Evolutionary conservation across 2,329 filamentous ascomycete genomes (phyloP), one percentile per base, ranked within the genome.

Genomic region (Dactylonectria estremocensis): DNA sequence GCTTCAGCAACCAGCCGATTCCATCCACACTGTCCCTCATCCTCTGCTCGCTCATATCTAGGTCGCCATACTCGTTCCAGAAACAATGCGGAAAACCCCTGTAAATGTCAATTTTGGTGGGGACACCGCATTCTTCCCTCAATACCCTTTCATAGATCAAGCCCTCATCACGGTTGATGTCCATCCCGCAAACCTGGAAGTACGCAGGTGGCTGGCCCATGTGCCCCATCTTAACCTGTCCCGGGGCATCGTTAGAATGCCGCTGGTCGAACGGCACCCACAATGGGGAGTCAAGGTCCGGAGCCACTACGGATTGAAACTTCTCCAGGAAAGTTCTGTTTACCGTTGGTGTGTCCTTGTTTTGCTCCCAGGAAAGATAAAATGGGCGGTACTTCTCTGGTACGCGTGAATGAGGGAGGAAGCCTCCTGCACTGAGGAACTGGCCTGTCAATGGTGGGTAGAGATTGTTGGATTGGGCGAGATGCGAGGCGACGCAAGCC

Each of bases 21-120:
- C 53, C 53, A 56, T 56, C 53, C 53, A 43, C 37, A 43, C 35
- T 45, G n/a, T 43, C 53, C 37, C 16, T 56, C 33, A 56, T 43
- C 18, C 53, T 40, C 53, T 45, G 53, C 35, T 16, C 37, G 18
- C 53, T 43, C 33, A 56, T 56, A 24, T 40, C 53, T 5, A 56
- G 14, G 50, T 53, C 13, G 2, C 8, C 6, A 3, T 53, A 37
- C 5, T 53, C 50, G 16, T 53, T 53, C 50, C 50, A 53, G 28
- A 53, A 53, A n/a, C 24, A 37, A 37, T 37, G 35, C 35, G 35
- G 35, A 37, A 37, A 28, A 13, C 35, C 35, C 3, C 35, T 37
- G 3, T 37, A 37, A 37, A 37, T 7, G 35, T 37, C 35, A 3
- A 37, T 3, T 37, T 37, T 37, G 3, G 35, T 37, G 35, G 35